A percentile compares a stretch with the other conserved stretches of the same genome.
These are phyloP conservation scores for Aspergillus awamori DNA, from an alignment of 2,329 filamentous ascomycete species.

Conservation along the genomic window DNA sequence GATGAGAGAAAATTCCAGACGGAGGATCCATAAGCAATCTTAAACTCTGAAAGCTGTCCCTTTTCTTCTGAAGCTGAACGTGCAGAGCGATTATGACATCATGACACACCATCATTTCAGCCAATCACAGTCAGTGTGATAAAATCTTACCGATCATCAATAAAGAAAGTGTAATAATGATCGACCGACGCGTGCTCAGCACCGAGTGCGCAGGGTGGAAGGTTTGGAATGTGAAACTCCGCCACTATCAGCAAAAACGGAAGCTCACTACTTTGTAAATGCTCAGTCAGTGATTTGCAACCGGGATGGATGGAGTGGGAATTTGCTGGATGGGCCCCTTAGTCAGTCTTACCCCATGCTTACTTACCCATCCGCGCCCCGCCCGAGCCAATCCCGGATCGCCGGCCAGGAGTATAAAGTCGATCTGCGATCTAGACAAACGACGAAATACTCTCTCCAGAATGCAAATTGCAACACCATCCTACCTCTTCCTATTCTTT, in stretches of 20 bases:
- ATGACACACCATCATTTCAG: not conserved
- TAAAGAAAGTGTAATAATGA: not conserved
- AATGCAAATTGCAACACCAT: constrained; percentile 1
- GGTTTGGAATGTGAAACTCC: not conserved
- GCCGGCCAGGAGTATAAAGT: constrained; percentile 4
- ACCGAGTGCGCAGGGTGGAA: not conserved
- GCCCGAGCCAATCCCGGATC: not conserved
- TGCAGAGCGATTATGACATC: not conserved
- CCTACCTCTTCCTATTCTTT: not conserved
- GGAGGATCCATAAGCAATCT: not conserved
- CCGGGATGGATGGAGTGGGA: not conserved
- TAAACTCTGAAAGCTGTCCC: not conserved
- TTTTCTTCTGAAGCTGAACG: not conserved
- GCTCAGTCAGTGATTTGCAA: constrained; percentile 5
- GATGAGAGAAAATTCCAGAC: not conserved
- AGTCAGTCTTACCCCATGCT: constrained; percentile 14
- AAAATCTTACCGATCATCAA: constrained; percentile 1
- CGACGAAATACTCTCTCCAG: not conserved
- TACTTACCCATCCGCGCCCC: constrained; percentile 10
- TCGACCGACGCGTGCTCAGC: not conserved
- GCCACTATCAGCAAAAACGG: not conserved
- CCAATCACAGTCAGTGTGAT: not conserved
- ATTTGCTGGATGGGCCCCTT: not conserved
- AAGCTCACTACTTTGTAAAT: not conserved
- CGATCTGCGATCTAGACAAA: constrained; percentile 7